phyloP scores from a whole-genome alignment of 768 basidiomycete genomes.

The Panellus pusillus region DNA sequence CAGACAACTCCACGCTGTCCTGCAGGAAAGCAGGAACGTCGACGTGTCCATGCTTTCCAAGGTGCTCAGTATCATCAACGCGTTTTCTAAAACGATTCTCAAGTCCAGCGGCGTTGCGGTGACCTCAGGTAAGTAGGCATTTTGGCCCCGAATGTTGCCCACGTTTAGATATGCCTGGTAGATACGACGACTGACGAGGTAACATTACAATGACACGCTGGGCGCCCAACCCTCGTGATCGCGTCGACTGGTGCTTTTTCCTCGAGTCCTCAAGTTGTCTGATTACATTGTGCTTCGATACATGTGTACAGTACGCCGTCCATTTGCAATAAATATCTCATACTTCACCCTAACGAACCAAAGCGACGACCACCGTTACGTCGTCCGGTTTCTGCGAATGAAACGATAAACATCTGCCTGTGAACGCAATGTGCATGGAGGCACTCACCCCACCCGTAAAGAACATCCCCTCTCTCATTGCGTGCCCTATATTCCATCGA shows the following conservation, averaged over 20 bases:
- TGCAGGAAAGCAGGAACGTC: not conserved
- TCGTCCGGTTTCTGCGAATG: slow-evolving; percentile 21
- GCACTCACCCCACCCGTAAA: slow-evolving; percentile 20
- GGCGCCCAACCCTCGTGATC: too few species aligned
- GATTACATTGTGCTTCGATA: too few species aligned
- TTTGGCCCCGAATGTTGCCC: too few species aligned
- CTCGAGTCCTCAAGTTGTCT: too few species aligned
- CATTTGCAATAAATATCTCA: not conserved
- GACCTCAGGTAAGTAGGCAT: too few species aligned
- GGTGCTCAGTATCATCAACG: too few species aligned
- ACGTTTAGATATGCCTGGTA: too few species aligned
- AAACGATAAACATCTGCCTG: not conserved
- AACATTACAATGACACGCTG: too few species aligned
- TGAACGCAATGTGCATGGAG: not conserved
- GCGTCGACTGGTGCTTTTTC: too few species aligned
- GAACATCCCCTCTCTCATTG: slow-evolving; percentile 20
- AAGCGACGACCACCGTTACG: not conserved
- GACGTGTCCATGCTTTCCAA: too few species aligned
- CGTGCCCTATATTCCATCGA: slow-evolving; percentile 3
- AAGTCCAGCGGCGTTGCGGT: not conserved
- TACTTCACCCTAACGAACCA: not conserved
- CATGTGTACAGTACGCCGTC: too few species aligned
- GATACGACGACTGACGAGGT: too few species aligned
- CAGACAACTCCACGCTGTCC: not conserved
- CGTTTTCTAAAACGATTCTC: not conserved